phyloP scores from a whole-genome alignment of 371 early-diverging fungal species.

The Mortierella polycephala region DNA sequence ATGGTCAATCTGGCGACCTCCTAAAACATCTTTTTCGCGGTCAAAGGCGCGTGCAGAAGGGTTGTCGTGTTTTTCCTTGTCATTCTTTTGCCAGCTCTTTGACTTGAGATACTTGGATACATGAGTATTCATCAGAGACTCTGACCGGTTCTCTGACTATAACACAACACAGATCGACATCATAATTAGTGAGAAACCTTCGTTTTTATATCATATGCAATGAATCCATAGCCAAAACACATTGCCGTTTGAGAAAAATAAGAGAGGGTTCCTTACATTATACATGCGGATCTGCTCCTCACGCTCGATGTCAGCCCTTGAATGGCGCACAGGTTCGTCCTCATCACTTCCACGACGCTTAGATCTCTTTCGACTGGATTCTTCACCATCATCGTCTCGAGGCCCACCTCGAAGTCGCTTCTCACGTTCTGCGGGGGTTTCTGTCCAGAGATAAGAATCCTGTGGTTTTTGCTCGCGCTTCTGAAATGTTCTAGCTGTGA shows the following conservation, averaged over 20 bases:
- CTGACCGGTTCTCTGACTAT: slow-evolving; percentile 56
- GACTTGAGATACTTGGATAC: slow-evolving; percentile 52
- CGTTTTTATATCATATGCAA: too few species aligned
- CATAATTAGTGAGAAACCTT: too few species aligned
- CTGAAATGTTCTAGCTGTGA: slow-evolving; percentile 53
- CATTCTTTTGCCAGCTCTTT: slow-evolving; percentile 39
- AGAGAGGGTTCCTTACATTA: slow-evolving; percentile 20
- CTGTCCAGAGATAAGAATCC: slow-evolving; percentile 70
- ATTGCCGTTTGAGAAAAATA: not conserved
- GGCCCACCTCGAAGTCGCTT: slow-evolving; percentile 37
- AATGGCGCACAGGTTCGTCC: slow-evolving; percentile 2
- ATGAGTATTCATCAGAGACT: slow-evolving; percentile 66
- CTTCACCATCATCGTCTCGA: slow-evolving; percentile 10
- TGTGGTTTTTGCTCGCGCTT: slow-evolving; percentile 33
- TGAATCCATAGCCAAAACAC: not conserved
- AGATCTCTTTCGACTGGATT: slow-evolving; percentile 17
- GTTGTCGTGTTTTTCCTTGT: slow-evolving; percentile 61
- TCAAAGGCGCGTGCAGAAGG: slow-evolving; percentile 53
- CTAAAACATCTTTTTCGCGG: slow-evolving; percentile 53
- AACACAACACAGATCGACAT: too few species aligned
- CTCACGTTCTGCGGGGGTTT: slow-evolving; percentile 69
- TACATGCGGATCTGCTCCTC: slow-evolving; percentile 37
- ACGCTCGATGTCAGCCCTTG: slow-evolving; percentile 21
- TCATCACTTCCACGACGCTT: slow-evolving; percentile 30
- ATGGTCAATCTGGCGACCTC: slow-evolving; percentile 55